Percentiles rank a stretch among this genome's conserved stretches.
Evolutionary conservation across 768 basidiomycete species (phyloP).

Genomic region (Wakefieldia striispora): DNA sequence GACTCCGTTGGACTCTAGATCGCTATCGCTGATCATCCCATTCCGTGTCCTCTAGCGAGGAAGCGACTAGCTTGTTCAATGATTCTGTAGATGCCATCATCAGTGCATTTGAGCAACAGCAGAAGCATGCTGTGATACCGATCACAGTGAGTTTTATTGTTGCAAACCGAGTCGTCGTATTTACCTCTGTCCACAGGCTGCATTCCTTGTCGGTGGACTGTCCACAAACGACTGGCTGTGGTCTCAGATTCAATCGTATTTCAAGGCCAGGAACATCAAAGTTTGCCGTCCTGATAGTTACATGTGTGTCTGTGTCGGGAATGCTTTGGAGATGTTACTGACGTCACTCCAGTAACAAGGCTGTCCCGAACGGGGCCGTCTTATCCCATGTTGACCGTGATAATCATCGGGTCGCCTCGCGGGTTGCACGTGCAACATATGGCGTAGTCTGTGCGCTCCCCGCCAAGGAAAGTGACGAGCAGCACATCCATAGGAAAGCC

Average conservation of each 20-base stretch:
- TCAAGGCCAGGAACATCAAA: neutral
- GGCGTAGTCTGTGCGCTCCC: constrained; percentile 5
- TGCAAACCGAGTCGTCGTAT: neutral
- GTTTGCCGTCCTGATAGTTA: constrained; percentile 9
- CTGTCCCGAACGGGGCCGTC: no score
- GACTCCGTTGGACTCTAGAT: neutral
- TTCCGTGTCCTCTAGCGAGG: neutral
- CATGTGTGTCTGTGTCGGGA: neutral
- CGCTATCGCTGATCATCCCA: neutral
- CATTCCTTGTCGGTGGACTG: constrained; percentile 14
- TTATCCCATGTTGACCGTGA: no score
- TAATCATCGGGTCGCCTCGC: no score
- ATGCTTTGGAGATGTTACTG: neutral
- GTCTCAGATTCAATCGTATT: constrained; percentile 11
- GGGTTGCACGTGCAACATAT: neutral
- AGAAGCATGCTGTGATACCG: neutral
- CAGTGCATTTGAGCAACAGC: constrained; percentile 11
- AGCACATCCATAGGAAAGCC: constrained; percentile 7
- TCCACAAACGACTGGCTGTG: constrained; percentile 7
- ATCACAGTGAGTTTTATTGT: constrained; percentile 2
- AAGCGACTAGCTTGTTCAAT: constrained; percentile 6
- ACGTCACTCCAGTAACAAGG: neutral
- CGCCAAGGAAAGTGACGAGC: neutral
- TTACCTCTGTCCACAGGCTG: constrained; percentile 1
- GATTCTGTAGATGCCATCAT: constrained; percentile 11